Evolutionary conservation across 2,329 filamentous ascomycete species (phyloP).

Genomic region (Tympanopsis confertula): DNA sequence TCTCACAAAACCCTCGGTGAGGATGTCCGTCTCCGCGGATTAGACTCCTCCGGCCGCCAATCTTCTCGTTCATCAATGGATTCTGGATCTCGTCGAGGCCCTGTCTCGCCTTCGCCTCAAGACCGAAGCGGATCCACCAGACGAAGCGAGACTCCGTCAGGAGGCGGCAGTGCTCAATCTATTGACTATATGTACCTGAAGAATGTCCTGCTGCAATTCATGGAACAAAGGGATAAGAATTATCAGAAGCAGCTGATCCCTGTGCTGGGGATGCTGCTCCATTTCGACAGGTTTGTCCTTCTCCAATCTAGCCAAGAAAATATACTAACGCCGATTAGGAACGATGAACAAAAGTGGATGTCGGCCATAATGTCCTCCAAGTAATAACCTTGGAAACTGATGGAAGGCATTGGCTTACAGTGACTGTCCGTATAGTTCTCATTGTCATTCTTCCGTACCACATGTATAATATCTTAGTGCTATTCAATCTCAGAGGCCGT

Average conservation of each 20-base stretch:
- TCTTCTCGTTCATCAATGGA: slow-evolving; percentile 49
- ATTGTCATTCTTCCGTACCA: too few relatives aligned
- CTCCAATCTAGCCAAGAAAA: neutral
- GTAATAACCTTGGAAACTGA: neutral
- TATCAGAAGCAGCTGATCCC: slow-evolving; percentile 57
- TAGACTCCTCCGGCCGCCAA: slow-evolving; percentile 25
- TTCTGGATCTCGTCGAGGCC: slow-evolving; percentile 27
- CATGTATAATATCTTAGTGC: too few relatives aligned
- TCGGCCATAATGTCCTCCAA: neutral
- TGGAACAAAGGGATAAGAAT: slow-evolving; percentile 57
- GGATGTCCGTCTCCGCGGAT: neutral
- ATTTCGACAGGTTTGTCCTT: slow-evolving; percentile 45
- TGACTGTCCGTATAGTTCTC: too few relatives aligned
- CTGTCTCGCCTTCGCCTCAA: slow-evolving; percentile 4
- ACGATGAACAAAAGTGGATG: too few relatives aligned
- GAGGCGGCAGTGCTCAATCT: slow-evolving; percentile 16
- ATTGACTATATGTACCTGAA: slow-evolving; percentile 55
- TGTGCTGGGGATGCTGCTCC: slow-evolving; percentile 52
- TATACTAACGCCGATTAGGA: neutral
- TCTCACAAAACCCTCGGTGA: slow-evolving; percentile 34
- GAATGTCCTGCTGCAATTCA: slow-evolving; percentile 53
- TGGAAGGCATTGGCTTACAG: too few relatives aligned
- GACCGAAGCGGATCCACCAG: slow-evolving; percentile 7
- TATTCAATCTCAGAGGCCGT: too few relatives aligned
- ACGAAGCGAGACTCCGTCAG: slow-evolving; percentile 10